Evolutionary conservation across 768 basidiomycete species (phyloP).

Genomic region (Leccinum subtestaceum): DNA sequence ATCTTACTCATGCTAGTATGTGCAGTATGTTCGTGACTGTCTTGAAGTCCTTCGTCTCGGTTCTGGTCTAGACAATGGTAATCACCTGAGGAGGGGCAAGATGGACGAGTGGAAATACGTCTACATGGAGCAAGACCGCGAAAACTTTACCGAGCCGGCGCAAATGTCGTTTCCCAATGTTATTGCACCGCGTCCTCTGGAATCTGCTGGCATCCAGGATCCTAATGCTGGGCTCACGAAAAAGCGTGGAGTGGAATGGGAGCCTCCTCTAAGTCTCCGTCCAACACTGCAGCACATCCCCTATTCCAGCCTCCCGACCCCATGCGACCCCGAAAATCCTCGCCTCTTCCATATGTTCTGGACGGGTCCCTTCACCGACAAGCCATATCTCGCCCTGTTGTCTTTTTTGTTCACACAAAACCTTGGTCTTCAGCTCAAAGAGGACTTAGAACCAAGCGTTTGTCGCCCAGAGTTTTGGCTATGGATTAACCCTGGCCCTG

Average conservation of each 20-base stretch:
- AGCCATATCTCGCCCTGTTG: conserved; percentile 91
- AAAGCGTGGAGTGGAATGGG: conserved; percentile 62
- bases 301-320: conserved; percentile 50
- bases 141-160: conserved; percentile 38
- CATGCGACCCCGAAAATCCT: conserved; percentile 84
- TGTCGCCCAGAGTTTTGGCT: conserved; percentile 96
- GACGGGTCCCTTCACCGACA: conserved; percentile 98
- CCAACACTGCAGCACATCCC: conserved; percentile 52
- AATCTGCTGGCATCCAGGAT: conserved; percentile 37
- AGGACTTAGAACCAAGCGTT: conserved; percentile 37
- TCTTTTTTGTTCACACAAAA: conserved; percentile 98
- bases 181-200: conserved; percentile 29
- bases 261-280: conserved; percentile 46
- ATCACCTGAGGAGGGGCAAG: conserved; percentile 68
- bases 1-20: conserved; percentile 11
- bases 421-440: conserved; percentile 70
- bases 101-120: conserved; percentile 87
- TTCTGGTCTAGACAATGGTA: conserved; percentile 81
- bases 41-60: conserved; percentile 92
- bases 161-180: conserved; percentile 33
- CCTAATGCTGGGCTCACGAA: conserved; percentile 55
- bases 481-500: conserved; percentile 99
- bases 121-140: conserved; percentile 61
- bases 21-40: conserved; percentile 94
- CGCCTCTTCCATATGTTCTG: conserved; percentile 98